A percentile compares a stretch with the other conserved stretches of the same genome.
Conservation (phyloP, 768 basidiomycete species). For the Termitomyces sp. region DNA sequence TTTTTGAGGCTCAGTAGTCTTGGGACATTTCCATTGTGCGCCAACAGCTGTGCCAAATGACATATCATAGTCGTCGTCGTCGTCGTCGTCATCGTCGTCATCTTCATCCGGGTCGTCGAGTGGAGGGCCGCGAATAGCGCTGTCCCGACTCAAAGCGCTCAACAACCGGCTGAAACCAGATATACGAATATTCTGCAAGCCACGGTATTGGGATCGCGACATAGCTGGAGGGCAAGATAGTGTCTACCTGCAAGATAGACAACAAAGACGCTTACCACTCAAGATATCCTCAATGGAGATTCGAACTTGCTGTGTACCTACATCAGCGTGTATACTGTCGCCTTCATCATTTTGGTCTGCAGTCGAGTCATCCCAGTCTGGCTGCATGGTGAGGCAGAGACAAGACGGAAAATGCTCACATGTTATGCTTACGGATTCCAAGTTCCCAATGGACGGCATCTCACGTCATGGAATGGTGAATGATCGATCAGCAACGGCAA, state of each 20-base stretch:
- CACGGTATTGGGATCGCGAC: constrained; percentile 6
- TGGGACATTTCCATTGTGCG: constrained; percentile 19
- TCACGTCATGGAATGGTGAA: constrained; percentile 11
- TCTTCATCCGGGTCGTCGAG: constrained; percentile 4
- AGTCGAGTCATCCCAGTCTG: constrained; percentile 16
- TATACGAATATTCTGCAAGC: constrained; percentile 14
- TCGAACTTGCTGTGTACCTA: not conserved
- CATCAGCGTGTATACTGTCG: not conserved
- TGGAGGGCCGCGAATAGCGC: not conserved
- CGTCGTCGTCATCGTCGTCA: constrained; percentile 18
- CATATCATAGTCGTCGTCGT: constrained; percentile 33
- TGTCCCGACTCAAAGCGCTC: constrained; percentile 5
- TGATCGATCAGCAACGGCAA: constrained; percentile 14
- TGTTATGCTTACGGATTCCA: not conserved
- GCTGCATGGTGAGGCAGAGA: constrained; percentile 15
- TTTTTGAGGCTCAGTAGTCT: constrained; percentile 52
- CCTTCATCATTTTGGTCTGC: constrained; percentile 15
- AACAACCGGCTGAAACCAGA: constrained; percentile 25
- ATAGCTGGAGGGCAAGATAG: constrained; percentile 18
- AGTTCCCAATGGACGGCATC: constrained; percentile 3
- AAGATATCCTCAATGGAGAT: constrained; percentile 22
- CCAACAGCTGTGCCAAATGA: constrained; percentile 16
- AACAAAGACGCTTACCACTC: constrained; percentile 14
- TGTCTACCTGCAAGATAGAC: not conserved
- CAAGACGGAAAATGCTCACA: constrained; percentile 1